Percentiles rank a stretch among this genome's conserved stretches.
Conservation (phyloP, 257 asterid genomes). For the Perilla frutescens region DNA sequence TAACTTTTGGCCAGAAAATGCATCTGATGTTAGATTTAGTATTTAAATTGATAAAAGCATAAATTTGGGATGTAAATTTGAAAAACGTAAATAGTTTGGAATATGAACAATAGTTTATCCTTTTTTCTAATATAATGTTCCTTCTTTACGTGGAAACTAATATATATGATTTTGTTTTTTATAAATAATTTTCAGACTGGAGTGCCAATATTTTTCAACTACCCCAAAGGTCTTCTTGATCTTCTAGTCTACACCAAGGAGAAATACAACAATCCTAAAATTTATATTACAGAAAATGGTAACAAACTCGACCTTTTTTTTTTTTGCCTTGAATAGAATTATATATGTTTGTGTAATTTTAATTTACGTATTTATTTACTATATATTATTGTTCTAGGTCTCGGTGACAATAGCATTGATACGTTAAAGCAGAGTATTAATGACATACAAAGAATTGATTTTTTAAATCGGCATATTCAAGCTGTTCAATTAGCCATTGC, state of each 20-base stretch:
- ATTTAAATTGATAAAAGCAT: no score
- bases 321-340: no score
- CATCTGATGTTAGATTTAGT: no score
- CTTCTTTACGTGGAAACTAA: no score
- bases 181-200: constrained; percentile 9
- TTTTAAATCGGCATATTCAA: constrained; percentile 41
- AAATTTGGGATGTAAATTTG: no score
- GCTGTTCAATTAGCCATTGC: constrained; percentile 42
- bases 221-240: constrained; percentile 39
- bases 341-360: not conserved
- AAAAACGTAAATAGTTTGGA: no score
- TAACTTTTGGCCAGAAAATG: no score
- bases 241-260: constrained; percentile 38
- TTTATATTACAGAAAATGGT: constrained; percentile 54
- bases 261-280: constrained; percentile 33
- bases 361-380: no score
- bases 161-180: not conserved
- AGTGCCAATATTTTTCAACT: not conserved
- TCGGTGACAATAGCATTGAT: constrained; percentile 28
- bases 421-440: not conserved
- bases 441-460: constrained; percentile 41
- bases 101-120: no score
- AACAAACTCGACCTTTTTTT: not conserved
- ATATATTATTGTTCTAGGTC: constrained; percentile 20
- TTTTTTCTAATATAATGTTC: no score